phyloP scores from a whole-genome alignment of 192 early-diverging fungal genomes.

The Umbelopsis sp. region DNA sequence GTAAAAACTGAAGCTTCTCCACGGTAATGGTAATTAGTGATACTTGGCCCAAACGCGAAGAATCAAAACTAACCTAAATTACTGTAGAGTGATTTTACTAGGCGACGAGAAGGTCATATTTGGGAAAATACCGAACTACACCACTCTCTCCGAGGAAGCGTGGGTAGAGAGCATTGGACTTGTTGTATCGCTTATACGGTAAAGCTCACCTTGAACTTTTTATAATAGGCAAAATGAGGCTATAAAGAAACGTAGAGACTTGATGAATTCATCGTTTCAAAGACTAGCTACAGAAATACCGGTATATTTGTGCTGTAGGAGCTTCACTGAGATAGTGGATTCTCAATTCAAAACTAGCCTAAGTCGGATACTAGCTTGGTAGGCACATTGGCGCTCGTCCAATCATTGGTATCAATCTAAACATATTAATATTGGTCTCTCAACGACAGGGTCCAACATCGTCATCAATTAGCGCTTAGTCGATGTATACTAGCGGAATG shows the following conservation, averaged over 20 bases:
- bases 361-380: background rate
- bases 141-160: background rate
- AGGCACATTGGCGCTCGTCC: background rate
- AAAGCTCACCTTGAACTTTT: background rate
- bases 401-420: background rate
- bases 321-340: background rate
- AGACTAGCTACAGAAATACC: background rate
- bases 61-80: background rate
- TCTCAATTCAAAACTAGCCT: background rate
- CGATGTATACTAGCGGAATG: background rate
- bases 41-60: background rate
- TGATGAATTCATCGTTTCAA: background rate
- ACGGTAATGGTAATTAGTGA: background rate
- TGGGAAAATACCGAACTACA: constrained; percentile 1
- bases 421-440: no score
- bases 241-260: background rate
- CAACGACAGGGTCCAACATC: background rate
- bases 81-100: background rate
- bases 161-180: background rate
- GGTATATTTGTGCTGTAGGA: background rate
- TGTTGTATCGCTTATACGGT: background rate
- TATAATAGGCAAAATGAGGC: background rate
- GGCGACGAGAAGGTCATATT: constrained; percentile 1
- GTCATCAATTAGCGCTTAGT: background rate
- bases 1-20: background rate